Conservation (phyloP, 371 early-diverging fungal species). For the Apophysomyces sp. region DNA sequence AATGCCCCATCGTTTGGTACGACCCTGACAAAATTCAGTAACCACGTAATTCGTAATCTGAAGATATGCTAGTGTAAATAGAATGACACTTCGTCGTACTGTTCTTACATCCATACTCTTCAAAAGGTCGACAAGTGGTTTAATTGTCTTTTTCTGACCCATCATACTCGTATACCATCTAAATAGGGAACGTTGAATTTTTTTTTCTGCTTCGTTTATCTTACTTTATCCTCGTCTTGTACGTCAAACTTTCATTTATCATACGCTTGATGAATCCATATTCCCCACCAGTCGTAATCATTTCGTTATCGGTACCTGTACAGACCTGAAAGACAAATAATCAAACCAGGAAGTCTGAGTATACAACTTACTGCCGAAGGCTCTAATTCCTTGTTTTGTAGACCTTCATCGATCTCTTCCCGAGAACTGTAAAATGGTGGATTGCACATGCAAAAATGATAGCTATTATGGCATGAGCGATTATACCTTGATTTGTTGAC, state of each 20-base stretch:
- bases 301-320: slow-evolving; percentile 57
- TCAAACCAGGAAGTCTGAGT: not conserved
- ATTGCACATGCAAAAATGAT: slow-evolving; percentile 71
- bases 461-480: slow-evolving; percentile 22
- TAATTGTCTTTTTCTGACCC: slow-evolving; percentile 54
- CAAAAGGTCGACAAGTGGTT: slow-evolving; percentile 32
- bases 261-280: slow-evolving; percentile 55
- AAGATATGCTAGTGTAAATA: too few species aligned
- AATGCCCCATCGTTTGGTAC: slow-evolving; percentile 64
- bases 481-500: not conserved
- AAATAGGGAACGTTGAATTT: not conserved
- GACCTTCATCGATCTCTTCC: slow-evolving; percentile 42
- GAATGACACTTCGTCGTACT: not conserved
- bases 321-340: slow-evolving; percentile 36
- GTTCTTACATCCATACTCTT: slow-evolving; percentile 28
- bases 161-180: slow-evolving; percentile 71
- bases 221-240: slow-evolving; percentile 32
- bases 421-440: slow-evolving; percentile 68
- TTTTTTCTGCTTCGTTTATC: not conserved
- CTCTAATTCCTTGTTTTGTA: slow-evolving; percentile 36
- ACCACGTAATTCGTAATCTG: slow-evolving; percentile 45
- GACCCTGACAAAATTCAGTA: slow-evolving; percentile 57
- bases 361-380: slow-evolving; percentile 47
- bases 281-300: slow-evolving; percentile 73
- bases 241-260: slow-evolving; percentile 53